Evolutionary conservation across 1,139 yeast genomes (phyloP).

Genomic region (Geotrichum carabidarum): DNA sequence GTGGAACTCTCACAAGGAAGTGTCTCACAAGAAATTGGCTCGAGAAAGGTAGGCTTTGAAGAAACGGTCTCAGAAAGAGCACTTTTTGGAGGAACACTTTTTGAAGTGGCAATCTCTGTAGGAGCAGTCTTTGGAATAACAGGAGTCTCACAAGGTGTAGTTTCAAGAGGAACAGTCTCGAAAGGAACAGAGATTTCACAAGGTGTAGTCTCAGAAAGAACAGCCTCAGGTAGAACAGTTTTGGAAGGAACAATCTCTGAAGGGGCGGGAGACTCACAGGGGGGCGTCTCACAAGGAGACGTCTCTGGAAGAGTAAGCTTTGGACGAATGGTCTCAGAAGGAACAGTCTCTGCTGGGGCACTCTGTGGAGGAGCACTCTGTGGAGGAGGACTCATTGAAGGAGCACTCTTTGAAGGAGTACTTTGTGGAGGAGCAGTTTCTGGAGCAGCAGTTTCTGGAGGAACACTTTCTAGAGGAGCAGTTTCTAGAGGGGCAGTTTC

Average conservation of each 20-base stretch:
- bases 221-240: neutral
- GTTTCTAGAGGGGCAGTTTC: neutral
- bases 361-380: neutral
- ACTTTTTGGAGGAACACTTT: neutral
- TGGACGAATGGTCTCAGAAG: neutral
- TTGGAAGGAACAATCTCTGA: neutral
- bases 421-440: neutral
- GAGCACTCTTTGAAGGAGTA: neutral
- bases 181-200: neutral
- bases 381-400: neutral
- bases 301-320: neutral
- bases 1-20: neutral
- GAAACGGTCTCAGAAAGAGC: neutral
- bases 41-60: too few relatives aligned
- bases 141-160: neutral
- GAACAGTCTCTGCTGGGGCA: neutral
- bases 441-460: too few relatives aligned
- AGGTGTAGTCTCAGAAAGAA: neutral
- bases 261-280: neutral
- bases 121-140: neutral
- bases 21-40: neutral
- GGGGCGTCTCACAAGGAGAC: too few relatives aligned
- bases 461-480: too few relatives aligned
- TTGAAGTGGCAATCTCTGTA: neutral
- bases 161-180: neutral